Percentiles rank a stretch among this genome's conserved stretches.
phyloP scores from a whole-genome alignment of 768 basidiomycete genomes.

The Pulveroboletus sp. region DNA sequence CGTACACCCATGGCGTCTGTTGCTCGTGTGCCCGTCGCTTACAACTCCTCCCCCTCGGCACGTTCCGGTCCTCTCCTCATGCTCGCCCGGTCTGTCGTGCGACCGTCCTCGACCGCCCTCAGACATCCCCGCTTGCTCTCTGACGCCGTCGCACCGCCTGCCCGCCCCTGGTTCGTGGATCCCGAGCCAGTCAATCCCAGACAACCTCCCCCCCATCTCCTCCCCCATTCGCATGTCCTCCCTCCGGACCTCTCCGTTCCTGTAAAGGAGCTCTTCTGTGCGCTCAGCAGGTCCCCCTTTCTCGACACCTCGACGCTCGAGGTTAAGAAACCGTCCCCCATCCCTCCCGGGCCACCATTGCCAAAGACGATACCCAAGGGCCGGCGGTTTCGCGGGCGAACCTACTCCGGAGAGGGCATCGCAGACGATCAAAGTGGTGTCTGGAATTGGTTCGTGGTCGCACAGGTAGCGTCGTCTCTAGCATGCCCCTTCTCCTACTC shows the following conservation, averaged over 20 bases:
- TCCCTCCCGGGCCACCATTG: conserved; percentile 55
- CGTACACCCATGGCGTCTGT: conserved; percentile 57
- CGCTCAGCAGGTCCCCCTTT: conserved; percentile 59
- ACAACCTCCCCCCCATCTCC: conserved; percentile 25
- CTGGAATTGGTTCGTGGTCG: conserved; percentile 77
- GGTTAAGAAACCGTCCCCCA: conserved; percentile 47
- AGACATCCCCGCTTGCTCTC: conserved; percentile 11
- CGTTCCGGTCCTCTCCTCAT: conserved; percentile 12
- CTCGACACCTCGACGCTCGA: conserved; percentile 57
- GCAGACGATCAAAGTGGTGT: conserved; percentile 49
- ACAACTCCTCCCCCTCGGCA: conserved; percentile 6
- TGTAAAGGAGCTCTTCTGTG: conserved; percentile 51
- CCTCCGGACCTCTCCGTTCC: conserved; percentile 51
- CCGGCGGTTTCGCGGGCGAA: conserved; percentile 58
- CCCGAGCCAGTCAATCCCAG: conserved; percentile 25
- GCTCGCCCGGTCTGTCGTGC: conserved; percentile 13
- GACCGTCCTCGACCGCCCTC: neutral
- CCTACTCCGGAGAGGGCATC: conserved; percentile 59
- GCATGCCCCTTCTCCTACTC: neutral
- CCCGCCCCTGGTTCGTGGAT: conserved; percentile 67
- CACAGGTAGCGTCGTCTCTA: conserved; percentile 46
- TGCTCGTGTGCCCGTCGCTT: conserved; percentile 7
- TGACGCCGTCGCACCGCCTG: neutral
- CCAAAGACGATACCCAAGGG: conserved; percentile 58
- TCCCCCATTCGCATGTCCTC: conserved; percentile 23